Conservation (phyloP, 495 filamentous ascomycete species). For the Tirmania nivea region DNA sequence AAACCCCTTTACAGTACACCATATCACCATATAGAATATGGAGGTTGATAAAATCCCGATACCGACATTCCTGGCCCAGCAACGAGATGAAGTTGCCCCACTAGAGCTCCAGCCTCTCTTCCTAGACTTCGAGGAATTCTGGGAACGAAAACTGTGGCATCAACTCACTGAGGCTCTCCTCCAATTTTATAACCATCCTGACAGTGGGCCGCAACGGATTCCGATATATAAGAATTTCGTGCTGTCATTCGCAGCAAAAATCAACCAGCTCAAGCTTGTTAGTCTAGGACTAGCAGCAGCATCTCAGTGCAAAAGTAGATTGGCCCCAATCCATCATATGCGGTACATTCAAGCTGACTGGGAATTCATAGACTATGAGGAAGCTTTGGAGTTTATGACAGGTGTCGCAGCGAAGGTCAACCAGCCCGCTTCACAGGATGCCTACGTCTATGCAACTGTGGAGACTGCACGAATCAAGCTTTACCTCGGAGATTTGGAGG, state of each 20-base stretch:
- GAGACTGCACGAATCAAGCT: constrained; percentile 81
- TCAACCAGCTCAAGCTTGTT: constrained; percentile 96
- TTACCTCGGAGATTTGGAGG: constrained; percentile 46
- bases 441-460: constrained; percentile 79
- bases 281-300: constrained; percentile 68
- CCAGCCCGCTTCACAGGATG: constrained; percentile 82
- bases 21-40: constrained; percentile 23
- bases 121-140: constrained; percentile 84
- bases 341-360: background rate
- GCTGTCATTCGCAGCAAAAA: constrained; percentile 86
- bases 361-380: constrained; percentile 44
- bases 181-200: constrained; percentile 65
- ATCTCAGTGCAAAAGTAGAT: constrained; percentile 61
- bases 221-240: constrained; percentile 85
- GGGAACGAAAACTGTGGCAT: constrained; percentile 99
- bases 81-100: constrained; percentile 60
- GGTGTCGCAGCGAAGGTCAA: constrained; percentile 72
- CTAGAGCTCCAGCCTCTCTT: constrained; percentile 71
- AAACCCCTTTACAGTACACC: constrained; percentile 1
- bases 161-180: constrained; percentile 81
- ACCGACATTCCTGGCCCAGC: constrained; percentile 71
- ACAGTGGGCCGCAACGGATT: constrained; percentile 66
- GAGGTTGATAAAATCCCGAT: constrained; percentile 43
- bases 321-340: background rate
- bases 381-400: constrained; percentile 70